phyloP scores from a whole-genome alignment of 2,329 filamentous ascomycete species.

The Rutstroemia sydowiana region DNA sequence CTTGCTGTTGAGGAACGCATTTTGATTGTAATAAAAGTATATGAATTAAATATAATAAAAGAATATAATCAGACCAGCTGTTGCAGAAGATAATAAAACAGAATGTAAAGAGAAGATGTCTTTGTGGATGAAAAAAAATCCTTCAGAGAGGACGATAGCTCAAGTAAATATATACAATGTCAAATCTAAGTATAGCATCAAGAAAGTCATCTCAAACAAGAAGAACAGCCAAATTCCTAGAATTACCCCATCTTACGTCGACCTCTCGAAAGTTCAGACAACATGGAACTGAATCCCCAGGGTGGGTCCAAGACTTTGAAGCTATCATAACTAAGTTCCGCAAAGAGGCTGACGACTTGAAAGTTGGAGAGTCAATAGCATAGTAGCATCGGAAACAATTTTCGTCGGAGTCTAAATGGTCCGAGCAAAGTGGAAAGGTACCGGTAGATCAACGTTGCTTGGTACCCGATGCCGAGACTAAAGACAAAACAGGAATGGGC shows the following conservation, averaged over 20 bases:
- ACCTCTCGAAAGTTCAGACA: neutral
- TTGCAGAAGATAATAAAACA: neutral
- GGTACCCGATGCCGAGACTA: too few relatives aligned
- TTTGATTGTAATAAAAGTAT: slow-evolving; percentile 8
- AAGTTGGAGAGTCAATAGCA: too few relatives aligned
- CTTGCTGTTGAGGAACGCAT: slow-evolving; percentile 24
- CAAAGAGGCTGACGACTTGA: too few relatives aligned
- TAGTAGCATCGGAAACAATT: slow-evolving; percentile 5
- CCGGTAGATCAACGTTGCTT: too few relatives aligned
- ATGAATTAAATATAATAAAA: neutral
- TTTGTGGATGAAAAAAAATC: neutral
- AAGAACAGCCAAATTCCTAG: neutral
- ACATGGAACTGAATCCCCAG: neutral
- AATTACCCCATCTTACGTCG: neutral
- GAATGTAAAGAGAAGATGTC: neutral
- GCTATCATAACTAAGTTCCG: too few relatives aligned
- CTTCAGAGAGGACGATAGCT: neutral
- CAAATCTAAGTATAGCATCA: neutral
- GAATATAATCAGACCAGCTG: slow-evolving; percentile 6
- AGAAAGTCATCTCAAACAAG: slow-evolving; percentile 2
- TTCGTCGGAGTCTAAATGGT: neutral
- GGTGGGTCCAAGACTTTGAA: too few relatives aligned
- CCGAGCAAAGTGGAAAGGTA: too few relatives aligned
- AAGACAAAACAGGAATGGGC: too few relatives aligned
- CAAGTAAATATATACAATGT: neutral